Evolutionary conservation across 2,329 filamentous ascomycete species (phyloP), one percentile per base, ranked within the genome.

Genomic region (Colletotrichum liriopes): DNA sequence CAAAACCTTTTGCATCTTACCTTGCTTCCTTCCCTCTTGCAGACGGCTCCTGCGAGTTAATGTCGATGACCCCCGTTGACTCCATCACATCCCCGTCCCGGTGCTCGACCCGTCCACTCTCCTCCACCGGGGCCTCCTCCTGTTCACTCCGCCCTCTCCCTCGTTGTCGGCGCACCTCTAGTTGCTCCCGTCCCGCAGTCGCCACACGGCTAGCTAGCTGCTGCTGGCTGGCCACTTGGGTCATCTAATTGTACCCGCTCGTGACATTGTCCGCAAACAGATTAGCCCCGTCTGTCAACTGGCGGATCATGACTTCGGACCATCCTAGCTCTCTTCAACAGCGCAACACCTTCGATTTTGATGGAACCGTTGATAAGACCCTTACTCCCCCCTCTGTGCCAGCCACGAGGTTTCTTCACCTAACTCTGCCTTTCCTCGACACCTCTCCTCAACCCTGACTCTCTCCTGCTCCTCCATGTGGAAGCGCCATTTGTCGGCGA

Each of bases 191-290:
- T 69, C 56, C 69, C 56, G 61, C 60, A 68, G 70, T 74, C 55
- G 60, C 60, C 65, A 64, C 60, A 64, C 63, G 37, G 37, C 69
- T 65, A 65, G 51, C 47, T 72, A 56, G 69, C 49, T 60, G 58
- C 37, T 72, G 56, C 52, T 67, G 67, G 71, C 67, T 67, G 67
- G 71, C 67, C 35, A 65, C 71, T 63, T 65, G 63, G 67, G 51
- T 60, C 71, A 60, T 61, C 47, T 65, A 54, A 61, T 41, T 64
- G 71, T 67, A 71, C 69, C 71, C 65, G 63, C 73, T 75, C 74
- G 74, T 75, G 73, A 75, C 73, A 74, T 75, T 74, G 64, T 72
- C 74, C 74, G 63, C 37, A 75, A 74, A 58, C 58, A 70, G 74
- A 56, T 61, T 75, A 75, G 74, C 67, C 64, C 65, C 52, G 60